Conservation (phyloP, 2,329 filamentous ascomycete species). For the Lecanoromycetidae sp. region DNA sequence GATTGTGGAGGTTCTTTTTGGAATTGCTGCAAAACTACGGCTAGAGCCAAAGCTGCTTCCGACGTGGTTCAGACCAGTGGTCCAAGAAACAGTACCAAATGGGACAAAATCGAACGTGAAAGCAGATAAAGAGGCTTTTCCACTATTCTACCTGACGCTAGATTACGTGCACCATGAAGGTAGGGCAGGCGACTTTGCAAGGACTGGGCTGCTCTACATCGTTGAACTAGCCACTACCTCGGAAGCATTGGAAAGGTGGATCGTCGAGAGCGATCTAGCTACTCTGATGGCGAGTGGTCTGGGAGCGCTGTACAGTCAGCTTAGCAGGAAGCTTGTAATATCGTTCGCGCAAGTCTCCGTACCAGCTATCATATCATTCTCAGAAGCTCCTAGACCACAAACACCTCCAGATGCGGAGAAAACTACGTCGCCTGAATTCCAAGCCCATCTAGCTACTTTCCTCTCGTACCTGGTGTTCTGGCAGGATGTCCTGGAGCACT, state of each 20-base stretch:
- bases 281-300: slow-evolving; percentile 95
- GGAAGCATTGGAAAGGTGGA: slow-evolving; percentile 77
- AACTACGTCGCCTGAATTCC: slow-evolving; percentile 62
- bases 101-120: slow-evolving; percentile 59
- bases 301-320: slow-evolving; percentile 61
- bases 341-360: slow-evolving; percentile 61
- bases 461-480: slow-evolving; percentile 91
- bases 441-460: slow-evolving; percentile 82
- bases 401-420: slow-evolving; percentile 59
- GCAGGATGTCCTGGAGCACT: slow-evolving; percentile 97
- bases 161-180: slow-evolving; percentile 96
- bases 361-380: slow-evolving; percentile 74
- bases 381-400: slow-evolving; percentile 70
- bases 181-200: slow-evolving; percentile 85
- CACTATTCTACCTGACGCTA: slow-evolving; percentile 86
- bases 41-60: slow-evolving; percentile 75
- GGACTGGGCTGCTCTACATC: slow-evolving; percentile 87
- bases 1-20: slow-evolving; percentile 87
- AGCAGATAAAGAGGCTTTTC: slow-evolving; percentile 85
- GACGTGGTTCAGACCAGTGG: slow-evolving; percentile 72
- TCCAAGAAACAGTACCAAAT: slow-evolving; percentile 30
- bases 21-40: slow-evolving; percentile 90
- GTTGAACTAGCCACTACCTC: slow-evolving; percentile 86
- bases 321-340: slow-evolving; percentile 68
- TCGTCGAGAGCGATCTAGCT: slow-evolving; percentile 90